A percentile compares a stretch with the other conserved stretches of the same genome.
Evolutionary conservation across 441 rosid genomes (phyloP).

Genomic region (Brassica balearica): DNA sequence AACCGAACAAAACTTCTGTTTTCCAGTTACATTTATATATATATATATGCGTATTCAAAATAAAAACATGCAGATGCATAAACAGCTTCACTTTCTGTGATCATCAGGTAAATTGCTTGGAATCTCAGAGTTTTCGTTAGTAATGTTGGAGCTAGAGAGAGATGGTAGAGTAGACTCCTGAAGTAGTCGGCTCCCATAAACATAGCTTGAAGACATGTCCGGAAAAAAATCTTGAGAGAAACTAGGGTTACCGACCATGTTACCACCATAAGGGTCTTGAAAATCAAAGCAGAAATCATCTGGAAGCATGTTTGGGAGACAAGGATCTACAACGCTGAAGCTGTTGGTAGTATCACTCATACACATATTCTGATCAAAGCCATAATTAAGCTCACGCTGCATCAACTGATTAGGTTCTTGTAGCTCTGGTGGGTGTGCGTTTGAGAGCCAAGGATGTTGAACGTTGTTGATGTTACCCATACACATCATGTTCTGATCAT

Average conservation of each 20-base stretch:
- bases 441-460: not conserved
- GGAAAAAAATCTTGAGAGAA: not conserved
- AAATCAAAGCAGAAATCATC: not conserved
- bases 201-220: not conserved
- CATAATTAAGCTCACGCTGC: not conserved
- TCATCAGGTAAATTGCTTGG: not conserved
- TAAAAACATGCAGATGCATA: not conserved
- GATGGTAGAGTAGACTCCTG: slow-evolving; percentile 24
- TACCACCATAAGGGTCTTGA: not conserved
- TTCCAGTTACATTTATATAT: too few species aligned
- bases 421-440: not conserved
- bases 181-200: slow-evolving; percentile 8
- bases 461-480: not conserved
- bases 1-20: not conserved
- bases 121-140: not conserved
- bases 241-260: not conserved
- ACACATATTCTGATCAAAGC: slow-evolving; percentile 9
- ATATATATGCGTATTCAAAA: not conserved
- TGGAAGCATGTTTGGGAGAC: not conserved
- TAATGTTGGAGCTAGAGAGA: not conserved
- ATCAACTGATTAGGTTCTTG: slow-evolving; percentile 9
- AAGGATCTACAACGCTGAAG: not conserved
- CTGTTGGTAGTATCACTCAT: not conserved
- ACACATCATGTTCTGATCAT: not conserved
- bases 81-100: not conserved